These are phyloP conservation scores for Pyricularia pennisetigena DNA, from an alignment of 2,329 filamentous ascomycete genomes.

Conservation along the genomic window DNA sequence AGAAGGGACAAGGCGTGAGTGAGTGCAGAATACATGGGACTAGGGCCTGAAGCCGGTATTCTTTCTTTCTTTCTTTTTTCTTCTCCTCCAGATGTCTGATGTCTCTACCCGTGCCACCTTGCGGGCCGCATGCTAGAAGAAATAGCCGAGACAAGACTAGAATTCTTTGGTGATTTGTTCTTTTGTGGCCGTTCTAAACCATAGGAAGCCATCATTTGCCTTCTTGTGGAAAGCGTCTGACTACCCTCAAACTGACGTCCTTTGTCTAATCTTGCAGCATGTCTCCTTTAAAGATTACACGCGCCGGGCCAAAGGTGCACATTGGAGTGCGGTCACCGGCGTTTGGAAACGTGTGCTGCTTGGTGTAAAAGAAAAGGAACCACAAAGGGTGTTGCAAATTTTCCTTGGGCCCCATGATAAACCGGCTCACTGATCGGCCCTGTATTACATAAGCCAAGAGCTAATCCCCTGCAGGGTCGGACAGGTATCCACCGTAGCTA, in stretches of 20 bases:
- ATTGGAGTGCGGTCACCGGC: background rate
- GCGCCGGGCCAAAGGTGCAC: background rate
- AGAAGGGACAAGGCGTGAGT: background rate
- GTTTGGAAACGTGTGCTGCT: slow-evolving; percentile 4
- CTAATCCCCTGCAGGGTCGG: background rate
- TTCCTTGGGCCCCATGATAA: background rate
- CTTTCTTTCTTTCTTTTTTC: background rate
- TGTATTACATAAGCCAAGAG: background rate
- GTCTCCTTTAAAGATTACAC: background rate
- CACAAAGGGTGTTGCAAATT: background rate
- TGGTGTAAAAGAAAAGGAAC: background rate
- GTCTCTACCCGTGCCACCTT: background rate
- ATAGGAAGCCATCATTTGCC: slow-evolving; percentile 14
- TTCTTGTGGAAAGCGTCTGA: slow-evolving; percentile 7
- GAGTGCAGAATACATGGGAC: background rate
- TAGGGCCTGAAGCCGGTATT: background rate
- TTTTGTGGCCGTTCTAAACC: slow-evolving; percentile 6
- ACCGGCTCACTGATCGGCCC: background rate
- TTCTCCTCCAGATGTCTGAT: background rate
- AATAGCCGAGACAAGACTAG: background rate
- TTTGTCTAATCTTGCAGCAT: slow-evolving; percentile 13
- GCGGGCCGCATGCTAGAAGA: background rate
- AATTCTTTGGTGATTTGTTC: background rate
- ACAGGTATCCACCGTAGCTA: background rate
- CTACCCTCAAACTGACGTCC: slow-evolving; percentile 17